phyloP scores from a whole-genome alignment of 2,329 filamentous ascomycete genomes.

The Xylariaceae sp. region DNA sequence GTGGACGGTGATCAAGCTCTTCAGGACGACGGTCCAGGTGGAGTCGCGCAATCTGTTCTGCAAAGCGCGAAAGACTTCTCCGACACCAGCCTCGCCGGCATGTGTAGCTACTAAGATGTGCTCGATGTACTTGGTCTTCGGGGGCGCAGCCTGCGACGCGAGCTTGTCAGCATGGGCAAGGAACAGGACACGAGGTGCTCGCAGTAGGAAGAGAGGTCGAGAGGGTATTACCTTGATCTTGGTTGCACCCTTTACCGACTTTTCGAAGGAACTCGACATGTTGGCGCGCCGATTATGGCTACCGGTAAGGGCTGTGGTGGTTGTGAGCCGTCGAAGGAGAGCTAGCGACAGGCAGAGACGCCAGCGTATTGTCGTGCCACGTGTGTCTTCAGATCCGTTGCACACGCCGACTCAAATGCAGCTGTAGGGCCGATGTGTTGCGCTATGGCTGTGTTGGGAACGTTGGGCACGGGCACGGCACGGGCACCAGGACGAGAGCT shows the following conservation, averaged over 20 bases:
- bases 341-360: too few relatives aligned
- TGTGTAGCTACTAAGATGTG: conserved; percentile 95
- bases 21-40: conserved; percentile 99
- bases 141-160: conserved; percentile 71
- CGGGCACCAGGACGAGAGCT: too few relatives aligned
- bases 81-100: conserved; percentile 89
- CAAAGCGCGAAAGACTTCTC: conserved; percentile 89
- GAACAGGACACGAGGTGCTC: background rate
- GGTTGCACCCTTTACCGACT: conserved; percentile 97
- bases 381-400: too few relatives aligned
- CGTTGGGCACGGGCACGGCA: too few relatives aligned
- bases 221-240: conserved; percentile 79
- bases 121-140: conserved; percentile 99
- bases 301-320: background rate
- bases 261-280: conserved; percentile 92
- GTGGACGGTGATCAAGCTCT: conserved; percentile 91
- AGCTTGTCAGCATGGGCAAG: conserved; percentile 14
- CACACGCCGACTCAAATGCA: too few relatives aligned
- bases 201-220: background rate
- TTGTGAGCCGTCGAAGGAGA: conserved; percentile 1
- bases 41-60: conserved; percentile 87
- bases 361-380: too few relatives aligned
- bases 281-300: conserved; percentile 4
- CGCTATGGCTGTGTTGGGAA: too few relatives aligned
- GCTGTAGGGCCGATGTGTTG: too few relatives aligned